These are phyloP conservation scores for Chaetomiaceae sp. DNA, from an alignment of 2,329 filamentous ascomycete genomes.

Conservation along the genomic window DNA sequence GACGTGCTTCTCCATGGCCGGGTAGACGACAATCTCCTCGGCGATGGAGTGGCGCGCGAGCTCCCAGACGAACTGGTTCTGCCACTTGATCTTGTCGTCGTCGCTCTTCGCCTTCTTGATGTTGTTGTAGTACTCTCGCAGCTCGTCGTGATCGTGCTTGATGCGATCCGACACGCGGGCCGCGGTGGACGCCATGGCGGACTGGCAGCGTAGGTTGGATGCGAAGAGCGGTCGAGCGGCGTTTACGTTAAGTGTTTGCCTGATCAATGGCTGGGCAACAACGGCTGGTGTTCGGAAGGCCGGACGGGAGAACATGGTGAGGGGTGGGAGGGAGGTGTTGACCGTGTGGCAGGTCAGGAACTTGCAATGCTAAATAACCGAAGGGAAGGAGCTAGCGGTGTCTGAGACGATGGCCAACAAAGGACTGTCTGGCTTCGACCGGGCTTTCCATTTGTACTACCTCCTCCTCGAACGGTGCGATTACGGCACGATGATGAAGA, in stretches of 20 bases:
- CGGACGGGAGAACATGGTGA: constrained; percentile 11
- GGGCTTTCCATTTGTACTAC: not conserved
- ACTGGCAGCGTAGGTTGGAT: constrained; percentile 4
- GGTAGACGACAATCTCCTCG: constrained; percentile 48
- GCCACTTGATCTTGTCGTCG: constrained; percentile 35
- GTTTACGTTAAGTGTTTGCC: not conserved
- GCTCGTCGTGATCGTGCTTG: constrained; percentile 31
- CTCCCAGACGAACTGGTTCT: constrained; percentile 45
- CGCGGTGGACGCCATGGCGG: constrained; percentile 3
- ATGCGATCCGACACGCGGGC: constrained; percentile 29
- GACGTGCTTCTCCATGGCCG: constrained; percentile 45
- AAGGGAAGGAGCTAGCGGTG: not conserved
- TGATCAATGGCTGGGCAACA: not conserved
- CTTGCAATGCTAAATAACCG: not conserved
- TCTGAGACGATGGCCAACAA: not conserved
- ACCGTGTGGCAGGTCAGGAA: not conserved
- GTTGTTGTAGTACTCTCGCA: constrained; percentile 34
- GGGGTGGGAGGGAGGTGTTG: not conserved
- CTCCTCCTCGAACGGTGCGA: not conserved
- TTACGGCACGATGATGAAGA: not conserved
- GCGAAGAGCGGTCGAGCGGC: not conserved
- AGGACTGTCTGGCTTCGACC: not conserved
- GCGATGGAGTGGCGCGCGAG: constrained; percentile 42
- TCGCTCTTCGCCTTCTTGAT: constrained; percentile 32
- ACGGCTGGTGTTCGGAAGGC: not conserved